Evolutionary conservation across 2,329 filamentous ascomycete species (phyloP), one percentile per base, ranked within the genome.

Genomic region (Xylariales sp.): DNA sequence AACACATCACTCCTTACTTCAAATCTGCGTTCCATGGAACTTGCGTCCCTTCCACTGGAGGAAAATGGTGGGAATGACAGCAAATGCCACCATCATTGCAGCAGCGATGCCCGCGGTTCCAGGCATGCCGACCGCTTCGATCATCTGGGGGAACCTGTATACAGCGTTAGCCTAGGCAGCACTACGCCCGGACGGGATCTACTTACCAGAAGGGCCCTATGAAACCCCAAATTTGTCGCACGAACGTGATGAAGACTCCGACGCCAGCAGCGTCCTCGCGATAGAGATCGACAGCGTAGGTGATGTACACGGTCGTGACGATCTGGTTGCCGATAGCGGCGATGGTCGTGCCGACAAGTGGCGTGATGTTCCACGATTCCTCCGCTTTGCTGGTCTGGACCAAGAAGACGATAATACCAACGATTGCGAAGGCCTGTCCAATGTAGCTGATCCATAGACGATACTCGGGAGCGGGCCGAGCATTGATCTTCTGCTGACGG

Each of bases 241-340:
- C 67, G 40, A 80, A 64, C 3, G 69, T 79, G 47, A 81, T 68
- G 46, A 80, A 80, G 0, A 78, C 75, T 3, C 76, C 78, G 14
- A 81, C 66, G 40, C 70, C 69, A 1, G 70, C 70, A 0, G 74
- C 65, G 29, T 76, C 66, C 20, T 73, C 63, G 2, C 62, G 66
- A 46, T 78, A 70, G 50, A 73, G 76, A 48, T 82, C 78, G 1
- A 82, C 71, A 0, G 76, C 71, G 52, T 80, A 82, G 0, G 78
- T 80, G 18, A 79, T 72, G 31, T 78, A 53, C 2, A 80, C 71
- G 0, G 78, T 81, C 1, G 78, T 81, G 12, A 80, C 66, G 31
- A 82, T 71, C 55, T 82, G 78, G 45, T 79, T 80, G 0, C 78
- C 78, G 4, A 67, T 71, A 1, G 68, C 70, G 0, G 64, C 66